Evolutionary conservation across 208 protist genomes (phyloP).

Genomic region (Cochliopodium minus): DNA sequence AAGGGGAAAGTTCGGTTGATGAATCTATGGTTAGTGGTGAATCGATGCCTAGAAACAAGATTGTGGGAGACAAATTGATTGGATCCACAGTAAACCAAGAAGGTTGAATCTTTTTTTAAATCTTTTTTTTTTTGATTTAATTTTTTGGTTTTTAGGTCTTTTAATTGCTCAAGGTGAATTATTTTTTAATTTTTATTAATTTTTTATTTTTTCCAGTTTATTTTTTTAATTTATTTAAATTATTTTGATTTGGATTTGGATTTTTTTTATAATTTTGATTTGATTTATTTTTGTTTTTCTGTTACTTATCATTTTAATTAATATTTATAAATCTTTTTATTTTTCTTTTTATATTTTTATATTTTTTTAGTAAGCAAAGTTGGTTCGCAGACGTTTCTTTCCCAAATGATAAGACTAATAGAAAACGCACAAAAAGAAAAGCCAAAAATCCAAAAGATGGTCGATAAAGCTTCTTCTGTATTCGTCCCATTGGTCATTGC

Average conservation of each 20-base stretch:
- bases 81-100: constrained; percentile 3
- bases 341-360: too few species aligned
- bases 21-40: constrained; percentile 83
- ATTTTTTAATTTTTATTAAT: too few species aligned
- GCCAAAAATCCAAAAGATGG: constrained; percentile 70
- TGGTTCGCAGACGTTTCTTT: constrained; percentile 55
- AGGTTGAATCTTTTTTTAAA: background rate
- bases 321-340: too few species aligned
- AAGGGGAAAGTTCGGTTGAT: constrained; percentile 59
- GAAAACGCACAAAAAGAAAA: constrained; percentile 83
- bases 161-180: too few species aligned
- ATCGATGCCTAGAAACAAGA: constrained; percentile 46
- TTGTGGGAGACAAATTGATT: background rate
- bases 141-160: too few species aligned
- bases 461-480: constrained; percentile 54
- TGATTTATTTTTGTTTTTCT: too few species aligned
- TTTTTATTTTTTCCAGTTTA: too few species aligned
- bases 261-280: too few species aligned
- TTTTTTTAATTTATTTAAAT: too few species aligned
- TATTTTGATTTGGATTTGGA: too few species aligned
- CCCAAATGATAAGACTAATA: constrained; percentile 75
- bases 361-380: background rate
- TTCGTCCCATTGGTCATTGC: constrained; percentile 76
- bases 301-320: too few species aligned
- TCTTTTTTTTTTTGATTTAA: too few species aligned